phyloP scores from a whole-genome alignment of 208 protist species.

The Acanthamoeba rhysodes region DNA sequence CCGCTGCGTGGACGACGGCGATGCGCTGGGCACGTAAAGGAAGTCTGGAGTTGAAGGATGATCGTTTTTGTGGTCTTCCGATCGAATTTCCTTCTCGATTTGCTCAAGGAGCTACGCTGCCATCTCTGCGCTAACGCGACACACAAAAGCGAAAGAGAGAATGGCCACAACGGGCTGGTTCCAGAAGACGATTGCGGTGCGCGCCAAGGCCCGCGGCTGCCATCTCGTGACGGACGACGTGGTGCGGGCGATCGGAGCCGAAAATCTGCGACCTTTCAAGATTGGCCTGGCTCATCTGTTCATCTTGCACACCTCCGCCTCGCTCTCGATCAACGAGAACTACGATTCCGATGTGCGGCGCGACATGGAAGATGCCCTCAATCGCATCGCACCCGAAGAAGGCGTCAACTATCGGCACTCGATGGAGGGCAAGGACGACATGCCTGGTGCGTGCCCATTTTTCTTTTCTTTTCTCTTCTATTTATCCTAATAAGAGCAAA shows the following conservation, averaged over 20 bases:
- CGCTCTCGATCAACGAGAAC: constrained; percentile 87
- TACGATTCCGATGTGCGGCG: constrained; percentile 81
- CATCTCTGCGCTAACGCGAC: too few species aligned
- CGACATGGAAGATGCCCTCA: constrained; percentile 82
- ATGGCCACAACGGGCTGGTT: constrained; percentile 42
- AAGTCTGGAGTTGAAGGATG: too few species aligned
- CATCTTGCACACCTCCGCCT: constrained; percentile 85
- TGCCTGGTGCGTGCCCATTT: constrained; percentile 50
- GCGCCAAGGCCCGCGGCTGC: constrained; percentile 23
- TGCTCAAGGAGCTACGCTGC: too few species aligned
- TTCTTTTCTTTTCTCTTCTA: not conserved
- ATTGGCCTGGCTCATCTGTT: constrained; percentile 77
- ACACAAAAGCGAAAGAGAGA: too few species aligned
- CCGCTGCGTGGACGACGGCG: too few species aligned
- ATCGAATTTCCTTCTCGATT: too few species aligned
- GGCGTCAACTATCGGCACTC: constrained; percentile 78
- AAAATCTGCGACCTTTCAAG: constrained; percentile 36
- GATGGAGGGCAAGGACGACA: constrained; percentile 83
- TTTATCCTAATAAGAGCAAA: not conserved
- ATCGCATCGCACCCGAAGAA: constrained; percentile 78
- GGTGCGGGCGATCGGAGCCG: not conserved
- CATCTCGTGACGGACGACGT: constrained; percentile 34
- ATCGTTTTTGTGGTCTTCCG: too few species aligned
- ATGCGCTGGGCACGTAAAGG: too few species aligned
- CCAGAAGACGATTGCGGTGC: constrained; percentile 35